Conservation (phyloP, 2,329 filamentous ascomycete species). For the Cladophialophora psammophila region DNA sequence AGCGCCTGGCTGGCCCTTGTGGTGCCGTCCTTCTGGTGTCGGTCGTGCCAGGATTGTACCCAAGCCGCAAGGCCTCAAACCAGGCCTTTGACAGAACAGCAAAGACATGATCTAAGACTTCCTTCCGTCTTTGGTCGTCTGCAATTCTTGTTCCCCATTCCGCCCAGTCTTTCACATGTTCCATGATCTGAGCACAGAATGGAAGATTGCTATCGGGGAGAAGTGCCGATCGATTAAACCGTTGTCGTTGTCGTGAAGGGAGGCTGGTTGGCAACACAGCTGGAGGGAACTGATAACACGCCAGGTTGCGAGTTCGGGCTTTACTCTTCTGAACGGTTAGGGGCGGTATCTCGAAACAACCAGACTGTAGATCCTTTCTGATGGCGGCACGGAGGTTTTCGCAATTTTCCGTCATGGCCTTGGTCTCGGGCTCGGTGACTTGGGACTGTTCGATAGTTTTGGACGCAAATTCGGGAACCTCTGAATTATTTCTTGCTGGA, state of each 20-base stretch:
- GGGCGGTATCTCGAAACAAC: constrained; percentile 21
- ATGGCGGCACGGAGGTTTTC: constrained; percentile 1
- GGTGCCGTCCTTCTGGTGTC: background rate
- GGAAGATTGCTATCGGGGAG: constrained; percentile 31
- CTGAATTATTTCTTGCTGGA: background rate
- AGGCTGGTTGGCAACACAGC: constrained; percentile 2
- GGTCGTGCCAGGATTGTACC: constrained; percentile 19
- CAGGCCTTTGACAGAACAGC: constrained; percentile 35
- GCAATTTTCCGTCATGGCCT: background rate
- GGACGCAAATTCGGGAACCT: background rate
- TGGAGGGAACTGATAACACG: constrained; percentile 15
- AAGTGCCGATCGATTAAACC: constrained; percentile 20
- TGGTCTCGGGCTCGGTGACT: background rate
- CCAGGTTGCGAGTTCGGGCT: background rate
- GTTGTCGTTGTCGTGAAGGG: constrained; percentile 7
- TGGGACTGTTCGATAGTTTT: background rate
- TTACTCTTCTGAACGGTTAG: background rate
- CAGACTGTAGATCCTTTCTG: constrained; percentile 23
- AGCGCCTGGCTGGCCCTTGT: constrained; percentile 5
- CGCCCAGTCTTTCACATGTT: constrained; percentile 34
- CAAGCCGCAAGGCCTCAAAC: constrained; percentile 36
- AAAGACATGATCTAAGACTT: constrained; percentile 34
- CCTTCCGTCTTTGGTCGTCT: constrained; percentile 30
- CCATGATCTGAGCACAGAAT: constrained; percentile 33
- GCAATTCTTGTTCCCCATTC: constrained; percentile 31